Evolutionary conservation across 2,329 filamentous ascomycete genomes (phyloP).

Genomic region (Beauveria sp.): DNA sequence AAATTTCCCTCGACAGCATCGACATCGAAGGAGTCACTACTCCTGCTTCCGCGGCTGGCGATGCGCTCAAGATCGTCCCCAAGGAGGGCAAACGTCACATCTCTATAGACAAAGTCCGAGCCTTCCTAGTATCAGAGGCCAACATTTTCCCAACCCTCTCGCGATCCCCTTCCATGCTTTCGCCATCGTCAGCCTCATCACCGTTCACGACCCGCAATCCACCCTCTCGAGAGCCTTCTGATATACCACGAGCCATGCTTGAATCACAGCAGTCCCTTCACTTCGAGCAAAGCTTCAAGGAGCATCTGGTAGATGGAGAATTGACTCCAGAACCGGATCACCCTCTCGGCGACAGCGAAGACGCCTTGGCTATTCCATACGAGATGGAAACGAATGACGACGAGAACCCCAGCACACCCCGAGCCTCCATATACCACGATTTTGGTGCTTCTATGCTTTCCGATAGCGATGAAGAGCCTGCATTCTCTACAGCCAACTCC

Average conservation of each 20-base stretch:
- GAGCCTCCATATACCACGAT: slow-evolving; percentile 41
- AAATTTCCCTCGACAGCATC: slow-evolving; percentile 56
- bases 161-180: slow-evolving; percentile 45
- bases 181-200: slow-evolving; percentile 39
- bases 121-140: slow-evolving; percentile 59
- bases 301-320: slow-evolving; percentile 17
- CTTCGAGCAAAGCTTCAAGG: slow-evolving; percentile 12
- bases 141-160: slow-evolving; percentile 56
- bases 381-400: slow-evolving; percentile 35
- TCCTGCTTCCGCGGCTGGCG: slow-evolving; percentile 22
- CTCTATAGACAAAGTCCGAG: slow-evolving; percentile 54
- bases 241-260: slow-evolving; percentile 14
- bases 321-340: slow-evolving; percentile 19
- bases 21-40: slow-evolving; percentile 60
- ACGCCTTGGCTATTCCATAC: slow-evolving; percentile 50
- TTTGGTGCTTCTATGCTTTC: slow-evolving; percentile 16
- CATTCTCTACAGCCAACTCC: slow-evolving; percentile 16
- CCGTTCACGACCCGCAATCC: slow-evolving; percentile 38
- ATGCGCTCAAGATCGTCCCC: slow-evolving; percentile 30
- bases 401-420: slow-evolving; percentile 41
- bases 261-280: slow-evolving; percentile 18
- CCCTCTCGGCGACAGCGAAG: slow-evolving; percentile 43
- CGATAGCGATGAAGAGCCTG: slow-evolving; percentile 18
- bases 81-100: slow-evolving; percentile 61
- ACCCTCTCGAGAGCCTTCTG: slow-evolving; percentile 23